Base-by-base conservation (phyloP, 495 filamentous ascomycete species). In the Evansstolkia leycettana region DNA sequence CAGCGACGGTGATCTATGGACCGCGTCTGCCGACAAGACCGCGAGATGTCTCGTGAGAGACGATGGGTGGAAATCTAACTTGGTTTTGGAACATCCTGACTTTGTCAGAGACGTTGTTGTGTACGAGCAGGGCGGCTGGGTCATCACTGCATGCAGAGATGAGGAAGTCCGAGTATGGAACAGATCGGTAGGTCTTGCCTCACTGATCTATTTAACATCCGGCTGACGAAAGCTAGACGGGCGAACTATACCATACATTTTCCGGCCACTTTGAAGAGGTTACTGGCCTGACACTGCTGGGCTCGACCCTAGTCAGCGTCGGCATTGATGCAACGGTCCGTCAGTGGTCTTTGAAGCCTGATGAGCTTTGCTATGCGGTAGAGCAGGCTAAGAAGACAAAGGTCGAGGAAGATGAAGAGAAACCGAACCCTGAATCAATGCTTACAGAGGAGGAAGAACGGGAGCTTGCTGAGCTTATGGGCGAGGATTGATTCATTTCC, bases 121-220 rank as follows among this genome's bases (percentile, higher is more conserved):
- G 11, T 72, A 82, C 15, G 73, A 78, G 18, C 72, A 67, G 2
- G 75, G 75, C 2, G 71, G 78, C n/a, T 88, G 81, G 80, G 72
- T 89, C n/a, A 63, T 93, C 14, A 95, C 88, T 0, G 87, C 78
- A 0, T 94, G 90, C 38, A 63, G 90, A 37, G 85, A 94, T 50
- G 90, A 98, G 57, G 76, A 92, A 39, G 70, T 98, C 32, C 80
- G 89, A 40, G 73, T 95, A 9, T 98, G 89, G 89, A 80, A 94
- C 51, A 51, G 66, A 55, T 64, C 60, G 27, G 71, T 74, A 52
- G 40, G 68, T 59, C 33, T 14, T 26, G 14, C n/a, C 4, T 36
- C n/a, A 7, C 6, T 17, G 7, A 5, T 34, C 8, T 17, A 1
- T 1, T 26, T 18, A 16, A n/a, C 24, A 11, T 13, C 24, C 40